Evolutionary conservation across 1,284 basidiomycete genomes (phyloP).

Genomic region (Xerocomus cyaneibrunnescens): DNA sequence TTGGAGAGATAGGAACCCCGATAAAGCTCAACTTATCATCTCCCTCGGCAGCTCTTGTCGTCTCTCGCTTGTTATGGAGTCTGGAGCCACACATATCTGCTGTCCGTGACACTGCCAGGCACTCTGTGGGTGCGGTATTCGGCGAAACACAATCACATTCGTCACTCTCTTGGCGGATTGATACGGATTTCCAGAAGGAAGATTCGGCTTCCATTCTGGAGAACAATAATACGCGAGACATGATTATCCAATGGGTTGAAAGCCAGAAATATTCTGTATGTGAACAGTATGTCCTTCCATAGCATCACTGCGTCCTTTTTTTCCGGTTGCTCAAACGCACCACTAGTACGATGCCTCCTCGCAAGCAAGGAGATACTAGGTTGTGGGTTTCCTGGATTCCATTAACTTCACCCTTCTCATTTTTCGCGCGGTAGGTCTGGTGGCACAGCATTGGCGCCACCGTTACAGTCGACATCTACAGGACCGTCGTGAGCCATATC

Average conservation of each 20-base stretch:
- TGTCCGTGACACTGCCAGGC: slow-evolving; percentile 1
- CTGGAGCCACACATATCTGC: neutral
- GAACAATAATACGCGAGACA: neutral
- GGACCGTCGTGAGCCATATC: neutral
- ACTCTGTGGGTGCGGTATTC: slow-evolving; percentile 5
- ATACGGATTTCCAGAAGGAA: neutral
- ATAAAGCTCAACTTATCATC: slow-evolving; percentile 5
- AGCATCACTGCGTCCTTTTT: neutral
- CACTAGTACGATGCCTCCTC: neutral
- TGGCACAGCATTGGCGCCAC: neutral
- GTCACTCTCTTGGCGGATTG: slow-evolving; percentile 10
- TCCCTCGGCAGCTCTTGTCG: slow-evolving; percentile 1
- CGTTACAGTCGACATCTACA: neutral
- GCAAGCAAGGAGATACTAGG: neutral
- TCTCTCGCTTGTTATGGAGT: slow-evolving; percentile 2
- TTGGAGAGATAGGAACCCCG: slow-evolving; percentile 4
- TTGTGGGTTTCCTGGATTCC: neutral
- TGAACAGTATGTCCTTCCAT: neutral
- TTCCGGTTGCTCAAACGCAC: neutral
- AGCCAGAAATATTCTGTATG: neutral
- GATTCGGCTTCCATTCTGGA: neutral
- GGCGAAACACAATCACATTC: neutral
- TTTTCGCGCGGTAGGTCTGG: neutral
- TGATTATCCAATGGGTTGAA: slow-evolving; percentile 5
- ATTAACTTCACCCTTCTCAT: neutral